Evolutionary conservation across 352 stramenopile genomes (phyloP).

Genomic region (Phytophthora pinifolia): DNA sequence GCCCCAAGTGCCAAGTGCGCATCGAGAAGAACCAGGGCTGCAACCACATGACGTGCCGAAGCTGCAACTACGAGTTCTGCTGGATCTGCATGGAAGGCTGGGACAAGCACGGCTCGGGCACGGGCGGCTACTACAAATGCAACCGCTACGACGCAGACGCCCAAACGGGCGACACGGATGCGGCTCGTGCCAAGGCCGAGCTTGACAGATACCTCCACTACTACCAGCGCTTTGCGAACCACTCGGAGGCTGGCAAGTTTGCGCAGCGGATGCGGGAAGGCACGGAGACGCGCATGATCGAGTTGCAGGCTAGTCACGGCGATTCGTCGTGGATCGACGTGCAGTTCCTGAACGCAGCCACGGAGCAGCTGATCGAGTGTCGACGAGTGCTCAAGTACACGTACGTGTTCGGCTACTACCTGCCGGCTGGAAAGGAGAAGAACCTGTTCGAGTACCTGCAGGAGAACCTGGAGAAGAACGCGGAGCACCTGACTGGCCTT

Average conservation of each 20-base stretch:
- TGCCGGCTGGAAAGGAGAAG: constrained; percentile 88
- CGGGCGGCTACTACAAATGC: constrained; percentile 99
- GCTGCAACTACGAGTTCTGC: constrained; percentile 96
- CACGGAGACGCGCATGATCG: constrained; percentile 95
- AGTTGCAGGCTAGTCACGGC: constrained; percentile 92
- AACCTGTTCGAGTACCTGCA: constrained; percentile 95
- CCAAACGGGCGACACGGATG: constrained; percentile 72
- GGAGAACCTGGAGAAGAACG: constrained; percentile 94
- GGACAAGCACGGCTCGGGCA: constrained; percentile 95
- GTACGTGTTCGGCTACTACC: constrained; percentile 96
- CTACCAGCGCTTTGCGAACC: constrained; percentile 98
- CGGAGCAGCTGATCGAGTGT: constrained; percentile 97
- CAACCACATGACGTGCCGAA: constrained; percentile 99
- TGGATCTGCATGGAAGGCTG: constrained; percentile 97
- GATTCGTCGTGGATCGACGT: constrained; percentile 97
- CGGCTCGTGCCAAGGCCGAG: constrained; percentile 93
- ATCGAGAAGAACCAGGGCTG: constrained; percentile 99
- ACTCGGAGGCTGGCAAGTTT: constrained; percentile 97
- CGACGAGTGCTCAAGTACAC: constrained; percentile 99
- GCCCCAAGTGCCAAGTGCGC: constrained; percentile 97
- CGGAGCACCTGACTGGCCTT: constrained; percentile 89
- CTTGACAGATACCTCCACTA: constrained; percentile 99
- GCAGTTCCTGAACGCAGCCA: constrained; percentile 97
- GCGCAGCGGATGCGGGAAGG: constrained; percentile 95
- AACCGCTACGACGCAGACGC: constrained; percentile 94